Evolutionary conservation across 805 yeast species (phyloP).

Genomic region (Nakazawaea holstii): DNA sequence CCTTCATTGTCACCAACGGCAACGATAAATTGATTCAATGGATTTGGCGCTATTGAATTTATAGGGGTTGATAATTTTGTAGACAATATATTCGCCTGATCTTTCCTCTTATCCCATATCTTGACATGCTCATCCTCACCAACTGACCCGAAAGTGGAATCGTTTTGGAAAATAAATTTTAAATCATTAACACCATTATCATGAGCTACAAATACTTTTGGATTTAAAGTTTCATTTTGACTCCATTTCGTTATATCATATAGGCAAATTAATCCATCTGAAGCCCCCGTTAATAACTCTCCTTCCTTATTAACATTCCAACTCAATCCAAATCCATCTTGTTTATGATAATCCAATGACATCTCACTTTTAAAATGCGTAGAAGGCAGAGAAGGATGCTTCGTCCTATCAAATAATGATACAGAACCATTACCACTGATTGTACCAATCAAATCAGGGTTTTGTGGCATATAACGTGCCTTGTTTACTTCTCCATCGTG

Average conservation of each 20-base stretch:
- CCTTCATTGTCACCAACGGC: slow-evolving; percentile 69
- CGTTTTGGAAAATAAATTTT: slow-evolving; percentile 62
- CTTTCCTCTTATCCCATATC: slow-evolving; percentile 48
- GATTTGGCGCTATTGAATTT: slow-evolving; percentile 58
- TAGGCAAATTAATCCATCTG: slow-evolving; percentile 56
- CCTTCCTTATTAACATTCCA: slow-evolving; percentile 74
- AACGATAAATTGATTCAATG: slow-evolving; percentile 46
- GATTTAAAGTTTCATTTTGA: slow-evolving; percentile 16
- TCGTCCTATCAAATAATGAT: slow-evolving; percentile 75
- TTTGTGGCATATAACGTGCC: slow-evolving; percentile 74
- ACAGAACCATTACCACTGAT: slow-evolving; percentile 62
- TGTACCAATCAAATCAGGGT: slow-evolving; percentile 76
- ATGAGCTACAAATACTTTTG: slow-evolving; percentile 24
- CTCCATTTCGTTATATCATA: slow-evolving; percentile 57
- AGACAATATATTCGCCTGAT: slow-evolving; percentile 1
- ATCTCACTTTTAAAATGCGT: slow-evolving; percentile 34
- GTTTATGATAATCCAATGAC: slow-evolving; percentile 23
- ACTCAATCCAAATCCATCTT: slow-evolving; percentile 64
- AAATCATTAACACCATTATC: slow-evolving; percentile 62
- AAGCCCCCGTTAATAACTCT: slow-evolving; percentile 50
- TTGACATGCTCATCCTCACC: slow-evolving; percentile 57
- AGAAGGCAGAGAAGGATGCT: slow-evolving; percentile 52
- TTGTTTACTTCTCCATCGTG: slow-evolving; percentile 71
- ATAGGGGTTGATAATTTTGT: slow-evolving; percentile 28
- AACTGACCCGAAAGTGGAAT: slow-evolving; percentile 54